Conservation (phyloP, 2,329 filamentous ascomycete species). For the Ceratocystis papillata region DNA sequence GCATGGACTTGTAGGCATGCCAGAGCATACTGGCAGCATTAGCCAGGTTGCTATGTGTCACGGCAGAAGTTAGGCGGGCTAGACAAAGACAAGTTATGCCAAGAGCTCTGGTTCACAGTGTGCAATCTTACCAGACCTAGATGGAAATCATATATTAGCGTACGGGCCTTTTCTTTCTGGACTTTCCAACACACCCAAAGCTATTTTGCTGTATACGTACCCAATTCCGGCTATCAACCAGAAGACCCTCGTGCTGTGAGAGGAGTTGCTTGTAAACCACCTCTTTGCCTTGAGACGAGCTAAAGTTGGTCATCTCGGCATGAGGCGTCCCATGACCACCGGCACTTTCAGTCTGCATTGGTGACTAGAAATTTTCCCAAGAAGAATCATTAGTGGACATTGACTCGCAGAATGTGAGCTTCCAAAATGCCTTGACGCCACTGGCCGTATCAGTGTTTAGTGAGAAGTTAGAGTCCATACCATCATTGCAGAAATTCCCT, state of each 20-base stretch:
- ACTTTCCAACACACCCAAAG: too few relatives aligned
- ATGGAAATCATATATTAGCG: background rate
- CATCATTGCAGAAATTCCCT: background rate
- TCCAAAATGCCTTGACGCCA: background rate
- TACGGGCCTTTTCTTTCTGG: background rate
- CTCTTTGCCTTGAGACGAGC: slow-evolving; percentile 52
- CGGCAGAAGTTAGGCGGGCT: background rate
- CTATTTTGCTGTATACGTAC: slow-evolving; percentile 36
- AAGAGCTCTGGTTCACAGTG: background rate
- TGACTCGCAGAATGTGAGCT: background rate
- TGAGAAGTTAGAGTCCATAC: background rate
- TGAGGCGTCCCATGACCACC: slow-evolving; percentile 34
- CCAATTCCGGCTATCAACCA: slow-evolving; percentile 69
- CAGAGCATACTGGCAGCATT: slow-evolving; percentile 67
- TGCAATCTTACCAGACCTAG: slow-evolving; percentile 4
- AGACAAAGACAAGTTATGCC: background rate
- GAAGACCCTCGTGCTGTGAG: slow-evolving; percentile 56
- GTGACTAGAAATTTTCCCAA: too few relatives aligned
- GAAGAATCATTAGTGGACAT: background rate
- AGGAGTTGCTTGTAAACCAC: slow-evolving; percentile 66
- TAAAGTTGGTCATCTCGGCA: slow-evolving; percentile 68
- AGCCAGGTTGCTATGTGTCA: slow-evolving; percentile 53
- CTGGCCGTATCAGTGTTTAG: background rate
- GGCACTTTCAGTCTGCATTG: background rate
- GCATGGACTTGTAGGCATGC: slow-evolving; percentile 67